A percentile compares a stretch with the other conserved stretches of the same genome.
Conservation (phyloP, 768 basidiomycete species). For the Dentipellis sp. region DNA sequence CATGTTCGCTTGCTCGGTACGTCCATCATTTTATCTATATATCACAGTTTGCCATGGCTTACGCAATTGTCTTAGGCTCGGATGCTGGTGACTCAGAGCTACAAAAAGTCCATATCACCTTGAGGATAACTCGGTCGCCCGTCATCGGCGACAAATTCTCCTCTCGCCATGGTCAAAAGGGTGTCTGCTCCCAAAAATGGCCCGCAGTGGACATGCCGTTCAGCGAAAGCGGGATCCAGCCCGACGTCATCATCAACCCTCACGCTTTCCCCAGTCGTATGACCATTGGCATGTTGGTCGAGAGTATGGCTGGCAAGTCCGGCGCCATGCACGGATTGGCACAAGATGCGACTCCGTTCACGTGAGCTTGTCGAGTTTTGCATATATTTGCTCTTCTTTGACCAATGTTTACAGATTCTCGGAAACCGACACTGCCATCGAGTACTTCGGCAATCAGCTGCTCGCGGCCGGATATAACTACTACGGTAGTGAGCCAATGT, state of each 20-base stretch:
- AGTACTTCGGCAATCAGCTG: conserved; percentile 96
- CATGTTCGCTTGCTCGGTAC: conserved; percentile 84
- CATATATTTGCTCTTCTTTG: conserved; percentile 1
- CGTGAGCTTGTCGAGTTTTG: conserved; percentile 38
- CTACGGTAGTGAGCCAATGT: conserved; percentile 99
- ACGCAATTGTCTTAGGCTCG: conserved; percentile 39
- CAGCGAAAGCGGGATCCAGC: conserved; percentile 97
- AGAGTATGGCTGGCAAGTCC: conserved; percentile 99
- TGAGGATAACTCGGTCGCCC: conserved; percentile 88
- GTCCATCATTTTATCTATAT: background rate
- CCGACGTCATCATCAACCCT: conserved; percentile 98
- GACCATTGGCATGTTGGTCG: conserved; percentile 99
- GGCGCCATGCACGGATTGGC: conserved; percentile 98
- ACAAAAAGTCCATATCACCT: conserved; percentile 88
- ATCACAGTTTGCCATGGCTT: background rate
- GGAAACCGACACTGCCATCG: conserved; percentile 93
- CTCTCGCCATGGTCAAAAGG: conserved; percentile 97
- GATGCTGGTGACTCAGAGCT: conserved; percentile 84
- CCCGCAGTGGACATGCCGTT: conserved; percentile 98
- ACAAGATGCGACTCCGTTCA: conserved; percentile 98
- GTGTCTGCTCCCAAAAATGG: conserved; percentile 99
- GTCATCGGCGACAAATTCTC: conserved; percentile 99
- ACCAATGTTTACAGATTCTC: conserved; percentile 54
- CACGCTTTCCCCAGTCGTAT: conserved; percentile 99
- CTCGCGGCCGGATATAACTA: conserved; percentile 95